A percentile compares a stretch with the other conserved stretches of the same genome.
Evolutionary conservation across 305 asterid species (phyloP).

Genomic region (Solanum chacoense): DNA sequence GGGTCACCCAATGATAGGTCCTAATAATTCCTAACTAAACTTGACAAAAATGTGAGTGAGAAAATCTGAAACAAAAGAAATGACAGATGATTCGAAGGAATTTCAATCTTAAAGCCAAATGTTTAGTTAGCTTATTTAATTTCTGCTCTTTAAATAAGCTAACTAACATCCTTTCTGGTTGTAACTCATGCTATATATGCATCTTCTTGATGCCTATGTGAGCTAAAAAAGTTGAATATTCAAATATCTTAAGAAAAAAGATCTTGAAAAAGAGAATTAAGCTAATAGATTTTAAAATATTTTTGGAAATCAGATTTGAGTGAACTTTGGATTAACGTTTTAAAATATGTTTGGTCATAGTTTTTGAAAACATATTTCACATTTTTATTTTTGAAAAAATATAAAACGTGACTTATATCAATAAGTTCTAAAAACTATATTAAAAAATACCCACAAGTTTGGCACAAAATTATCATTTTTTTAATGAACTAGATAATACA

Average conservation of each 20-base stretch:
- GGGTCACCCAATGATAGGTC: background rate
- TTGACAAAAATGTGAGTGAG: background rate
- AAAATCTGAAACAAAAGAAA: background rate
- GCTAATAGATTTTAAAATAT: too few species aligned
- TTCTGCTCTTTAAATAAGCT: background rate
- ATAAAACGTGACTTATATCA: background rate
- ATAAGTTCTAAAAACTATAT: too few species aligned
- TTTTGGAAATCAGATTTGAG: background rate
- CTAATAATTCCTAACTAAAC: background rate
- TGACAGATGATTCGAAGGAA: background rate
- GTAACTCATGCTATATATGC: background rate
- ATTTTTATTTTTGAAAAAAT: too few species aligned
- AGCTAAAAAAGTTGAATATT: background rate
- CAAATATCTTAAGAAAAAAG: background rate
- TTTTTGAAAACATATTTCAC: background rate
- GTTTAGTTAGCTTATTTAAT: background rate
- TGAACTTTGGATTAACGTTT: background rate
- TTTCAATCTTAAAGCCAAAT: background rate
- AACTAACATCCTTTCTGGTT: background rate
- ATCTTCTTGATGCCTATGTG: background rate
- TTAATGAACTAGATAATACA: background rate
- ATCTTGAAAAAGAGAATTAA: background rate
- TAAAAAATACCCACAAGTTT: too few species aligned
- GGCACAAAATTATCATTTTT: background rate
- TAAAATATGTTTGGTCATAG: too few species aligned